Evolutionary conservation across 176 grass and related monocot species (phyloP).

Genomic region (Juncus inflexus): DNA sequence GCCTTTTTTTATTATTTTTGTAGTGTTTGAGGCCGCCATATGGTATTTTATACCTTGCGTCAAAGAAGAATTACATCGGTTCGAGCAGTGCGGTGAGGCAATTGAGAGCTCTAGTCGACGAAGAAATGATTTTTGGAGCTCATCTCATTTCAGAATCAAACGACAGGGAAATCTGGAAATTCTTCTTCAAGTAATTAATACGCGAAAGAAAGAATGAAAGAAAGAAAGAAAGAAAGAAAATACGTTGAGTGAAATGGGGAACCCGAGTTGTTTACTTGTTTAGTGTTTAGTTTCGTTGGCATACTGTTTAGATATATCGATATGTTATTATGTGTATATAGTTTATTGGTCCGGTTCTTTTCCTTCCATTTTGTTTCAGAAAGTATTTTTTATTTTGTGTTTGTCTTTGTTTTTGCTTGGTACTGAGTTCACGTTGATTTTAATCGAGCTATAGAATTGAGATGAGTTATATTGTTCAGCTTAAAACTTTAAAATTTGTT

Average conservation of each 20-base stretch:
- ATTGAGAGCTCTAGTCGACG: conserved; percentile 53
- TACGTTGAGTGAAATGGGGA: not conserved
- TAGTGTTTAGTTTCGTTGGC: not conserved
- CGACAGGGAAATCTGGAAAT: conserved; percentile 73
- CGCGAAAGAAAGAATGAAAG: not conserved
- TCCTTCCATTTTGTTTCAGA: too few relatives aligned
- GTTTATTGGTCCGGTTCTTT: too few relatives aligned
- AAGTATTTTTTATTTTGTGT: too few relatives aligned
- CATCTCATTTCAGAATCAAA: conserved; percentile 53
- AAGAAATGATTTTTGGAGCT: conserved; percentile 54
- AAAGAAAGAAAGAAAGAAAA: too few relatives aligned
- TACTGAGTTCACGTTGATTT: too few relatives aligned
- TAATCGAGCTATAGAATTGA: too few relatives aligned
- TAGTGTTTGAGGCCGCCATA: conserved; percentile 75
- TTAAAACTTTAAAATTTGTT: too few relatives aligned
- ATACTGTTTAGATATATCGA: not conserved
- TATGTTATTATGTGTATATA: too few relatives aligned
- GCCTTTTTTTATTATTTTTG: conserved; percentile 27
- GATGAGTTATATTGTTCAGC: too few relatives aligned
- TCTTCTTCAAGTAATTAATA: conserved; percentile 65
- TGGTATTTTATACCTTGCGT: conserved; percentile 58
- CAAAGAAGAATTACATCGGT: conserved; percentile 60
- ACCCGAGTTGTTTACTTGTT: not conserved
- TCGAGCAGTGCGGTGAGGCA: conserved; percentile 50
- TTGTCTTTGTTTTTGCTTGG: too few relatives aligned